Evolutionary conservation across 441 rosid species (phyloP).

Genomic region (Croton setiger): DNA sequence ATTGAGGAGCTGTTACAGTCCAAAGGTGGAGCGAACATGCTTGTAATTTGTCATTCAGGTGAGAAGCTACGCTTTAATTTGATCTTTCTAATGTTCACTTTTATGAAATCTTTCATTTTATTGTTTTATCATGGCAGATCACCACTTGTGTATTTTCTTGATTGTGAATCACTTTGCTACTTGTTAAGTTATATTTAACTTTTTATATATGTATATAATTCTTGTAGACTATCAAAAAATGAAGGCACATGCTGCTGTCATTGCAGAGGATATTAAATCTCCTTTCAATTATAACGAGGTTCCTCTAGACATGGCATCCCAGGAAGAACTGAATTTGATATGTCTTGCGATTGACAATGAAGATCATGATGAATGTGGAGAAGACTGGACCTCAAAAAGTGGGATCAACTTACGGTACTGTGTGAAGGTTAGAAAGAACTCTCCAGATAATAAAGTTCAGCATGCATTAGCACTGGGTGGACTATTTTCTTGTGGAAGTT

Average conservation of each 20-base stretch:
- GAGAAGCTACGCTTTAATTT: conserved; percentile 25
- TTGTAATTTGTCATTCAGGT: conserved; percentile 98
- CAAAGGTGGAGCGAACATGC: conserved; percentile 79
- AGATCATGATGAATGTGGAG: conserved; percentile 46
- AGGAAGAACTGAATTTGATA: conserved; percentile 72
- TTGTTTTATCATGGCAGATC: not conserved
- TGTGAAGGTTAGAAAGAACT: conserved; percentile 72
- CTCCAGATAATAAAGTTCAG: conserved; percentile 61
- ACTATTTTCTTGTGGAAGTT: conserved; percentile 47
- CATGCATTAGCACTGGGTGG: conserved; percentile 77
- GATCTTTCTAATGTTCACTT: not conserved
- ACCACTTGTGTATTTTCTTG: not conserved
- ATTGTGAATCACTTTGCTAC: not conserved
- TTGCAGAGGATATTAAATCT: conserved; percentile 67
- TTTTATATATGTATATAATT: conserved; percentile 10
- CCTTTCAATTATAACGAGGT: conserved; percentile 66
- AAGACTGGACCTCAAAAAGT: conserved; percentile 88
- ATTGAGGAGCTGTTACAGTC: conserved; percentile 61
- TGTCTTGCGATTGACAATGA: conserved; percentile 79
- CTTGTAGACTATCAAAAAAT: conserved; percentile 88
- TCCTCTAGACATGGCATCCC: conserved; percentile 56
- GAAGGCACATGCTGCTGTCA: conserved; percentile 73
- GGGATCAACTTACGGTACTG: conserved; percentile 79
- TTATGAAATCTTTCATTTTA: not conserved
- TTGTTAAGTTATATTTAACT: not conserved